Evolutionary conservation across 2,329 filamentous ascomycete genomes (phyloP).

Genomic region (Leptographium wingfieldii): DNA sequence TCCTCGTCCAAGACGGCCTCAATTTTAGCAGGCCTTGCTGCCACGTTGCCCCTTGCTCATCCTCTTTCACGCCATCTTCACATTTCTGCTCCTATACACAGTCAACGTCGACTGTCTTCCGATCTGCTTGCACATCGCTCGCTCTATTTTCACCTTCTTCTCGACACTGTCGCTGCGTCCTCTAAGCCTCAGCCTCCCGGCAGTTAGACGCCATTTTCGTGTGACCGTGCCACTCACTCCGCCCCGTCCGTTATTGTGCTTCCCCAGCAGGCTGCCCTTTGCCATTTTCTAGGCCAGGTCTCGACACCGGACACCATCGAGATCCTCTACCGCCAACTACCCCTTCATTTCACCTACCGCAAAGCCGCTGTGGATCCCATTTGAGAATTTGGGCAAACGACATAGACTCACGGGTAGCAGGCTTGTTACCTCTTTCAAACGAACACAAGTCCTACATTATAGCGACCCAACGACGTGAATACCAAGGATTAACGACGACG

Average conservation of each 20-base stretch:
- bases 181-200: neutral
- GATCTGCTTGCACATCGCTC: neutral
- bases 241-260: neutral
- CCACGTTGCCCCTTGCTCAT: neutral
- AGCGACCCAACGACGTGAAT: neutral
- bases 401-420: too few species aligned
- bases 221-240: neutral
- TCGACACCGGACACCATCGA: neutral
- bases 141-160: neutral
- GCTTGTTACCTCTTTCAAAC: neutral
- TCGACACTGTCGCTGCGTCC: neutral
- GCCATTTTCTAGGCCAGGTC: neutral
- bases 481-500: slow-evolving; percentile 12
- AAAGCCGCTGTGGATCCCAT: too few species aligned
- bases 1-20: neutral
- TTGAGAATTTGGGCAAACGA: too few species aligned
- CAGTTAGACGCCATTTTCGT: neutral
- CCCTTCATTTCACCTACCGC: neutral
- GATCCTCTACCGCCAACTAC: neutral
- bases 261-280: neutral
- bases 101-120: neutral
- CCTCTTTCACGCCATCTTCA: neutral
- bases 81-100: neutral
- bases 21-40: neutral
- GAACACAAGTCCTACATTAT: neutral